A percentile compares a stretch with the other conserved stretches of the same genome.
Conservation (phyloP, 2,329 filamentous ascomycete genomes). For the Penicillium sp. region DNA sequence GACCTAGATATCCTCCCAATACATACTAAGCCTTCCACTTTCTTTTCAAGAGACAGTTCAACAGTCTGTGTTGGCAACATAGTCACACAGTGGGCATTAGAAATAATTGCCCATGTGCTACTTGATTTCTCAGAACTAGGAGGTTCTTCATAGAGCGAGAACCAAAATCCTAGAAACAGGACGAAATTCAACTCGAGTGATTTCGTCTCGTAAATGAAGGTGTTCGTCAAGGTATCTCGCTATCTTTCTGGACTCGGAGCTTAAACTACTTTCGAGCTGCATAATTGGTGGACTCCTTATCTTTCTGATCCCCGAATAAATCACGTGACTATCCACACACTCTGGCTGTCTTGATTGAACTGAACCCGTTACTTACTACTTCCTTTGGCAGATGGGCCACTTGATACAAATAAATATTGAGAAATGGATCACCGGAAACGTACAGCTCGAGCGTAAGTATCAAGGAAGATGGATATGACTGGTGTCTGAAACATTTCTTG, state of each 20-base stretch:
- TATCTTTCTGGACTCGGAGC: background rate
- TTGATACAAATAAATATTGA: background rate
- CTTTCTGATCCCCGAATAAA: background rate
- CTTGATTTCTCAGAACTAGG: no score
- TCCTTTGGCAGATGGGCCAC: background rate
- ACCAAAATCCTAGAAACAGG: no score
- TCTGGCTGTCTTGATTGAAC: background rate
- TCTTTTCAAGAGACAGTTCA: no score
- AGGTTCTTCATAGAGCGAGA: no score
- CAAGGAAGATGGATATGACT: background rate
- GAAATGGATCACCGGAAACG: slow-evolving; percentile 3
- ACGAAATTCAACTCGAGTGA: no score
- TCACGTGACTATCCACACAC: slow-evolving; percentile 3
- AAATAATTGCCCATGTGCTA: no score
- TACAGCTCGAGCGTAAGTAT: background rate
- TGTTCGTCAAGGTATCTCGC: no score
- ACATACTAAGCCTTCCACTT: no score
- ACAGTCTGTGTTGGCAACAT: no score
- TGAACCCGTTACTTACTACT: background rate
- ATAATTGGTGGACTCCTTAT: background rate
- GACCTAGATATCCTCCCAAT: no score
- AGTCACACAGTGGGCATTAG: no score
- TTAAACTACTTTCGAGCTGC: background rate
- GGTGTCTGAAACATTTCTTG: background rate
- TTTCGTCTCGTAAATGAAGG: no score